Evolutionary conservation across 2,329 filamentous ascomycete genomes (phyloP).

Genomic region (Hypoxylon rubiginosum): DNA sequence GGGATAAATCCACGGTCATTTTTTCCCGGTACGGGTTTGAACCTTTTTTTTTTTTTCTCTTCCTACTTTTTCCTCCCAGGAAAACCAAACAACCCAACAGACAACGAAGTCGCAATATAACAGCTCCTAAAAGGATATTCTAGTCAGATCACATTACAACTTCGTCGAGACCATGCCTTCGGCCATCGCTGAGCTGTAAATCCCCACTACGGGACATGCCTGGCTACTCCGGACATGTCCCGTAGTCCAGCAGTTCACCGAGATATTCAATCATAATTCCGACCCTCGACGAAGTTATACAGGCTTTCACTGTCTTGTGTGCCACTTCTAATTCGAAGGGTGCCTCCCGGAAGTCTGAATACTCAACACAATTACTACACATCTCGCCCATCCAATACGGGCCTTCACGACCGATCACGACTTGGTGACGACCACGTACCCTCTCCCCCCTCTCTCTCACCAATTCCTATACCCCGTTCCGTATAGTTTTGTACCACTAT

Average conservation of each 20-base stretch:
- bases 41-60: constrained; percentile 47
- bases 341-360: constrained; percentile 50
- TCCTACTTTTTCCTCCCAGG: constrained; percentile 52
- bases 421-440: constrained; percentile 20
- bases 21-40: constrained; percentile 47
- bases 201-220: constrained; percentile 80
- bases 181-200: constrained; percentile 94
- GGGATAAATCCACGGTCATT: constrained; percentile 43
- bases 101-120: constrained; percentile 75
- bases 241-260: constrained; percentile 90
- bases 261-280: constrained; percentile 73
- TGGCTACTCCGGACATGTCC: constrained; percentile 67
- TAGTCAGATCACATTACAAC: constrained; percentile 59
- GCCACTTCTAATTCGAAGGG: constrained; percentile 43
- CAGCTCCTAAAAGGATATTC: constrained; percentile 42
- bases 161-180: constrained; percentile 82
- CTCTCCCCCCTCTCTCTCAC: constrained; percentile 20
- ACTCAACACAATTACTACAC: constrained; percentile 49
- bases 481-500: constrained; percentile 22
- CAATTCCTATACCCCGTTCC: constrained; percentile 21
- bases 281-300: constrained; percentile 74
- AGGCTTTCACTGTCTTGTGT: constrained; percentile 65
- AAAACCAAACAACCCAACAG: constrained; percentile 58
- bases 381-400: constrained; percentile 42
- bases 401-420: constrained; percentile 35